phyloP scores from a whole-genome alignment of 1,284 basidiomycete genomes.

The Volvariella volvacea region DNA sequence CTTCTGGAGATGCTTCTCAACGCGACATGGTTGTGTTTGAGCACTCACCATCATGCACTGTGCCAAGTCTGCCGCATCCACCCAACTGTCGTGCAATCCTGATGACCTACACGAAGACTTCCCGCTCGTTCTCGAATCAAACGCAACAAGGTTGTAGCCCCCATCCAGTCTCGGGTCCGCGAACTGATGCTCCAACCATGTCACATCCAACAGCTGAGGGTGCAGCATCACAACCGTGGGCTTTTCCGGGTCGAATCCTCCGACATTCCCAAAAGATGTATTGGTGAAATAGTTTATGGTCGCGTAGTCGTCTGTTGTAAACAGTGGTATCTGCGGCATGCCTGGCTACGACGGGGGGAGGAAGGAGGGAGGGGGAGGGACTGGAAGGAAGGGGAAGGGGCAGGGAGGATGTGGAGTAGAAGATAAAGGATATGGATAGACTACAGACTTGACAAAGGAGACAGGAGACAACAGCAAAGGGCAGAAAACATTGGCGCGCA shows the following conservation, averaged over 20 bases:
- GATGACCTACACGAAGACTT: constrained; percentile 46
- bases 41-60: constrained; percentile 51
- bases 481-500: too few species aligned
- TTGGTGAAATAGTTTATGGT: constrained; percentile 70
- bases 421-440: constrained; percentile 10
- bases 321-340: constrained; percentile 70
- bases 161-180: constrained; percentile 54
- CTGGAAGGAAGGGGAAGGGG: constrained; percentile 5
- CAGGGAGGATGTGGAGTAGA: constrained; percentile 7
- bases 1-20: background rate
- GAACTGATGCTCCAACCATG: constrained; percentile 62
- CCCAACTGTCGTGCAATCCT: constrained; percentile 62
- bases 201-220: constrained; percentile 59
- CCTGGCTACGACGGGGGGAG: constrained; percentile 5
- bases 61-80: constrained; percentile 69
- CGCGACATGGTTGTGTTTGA: too few species aligned
- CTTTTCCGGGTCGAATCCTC: constrained; percentile 57
- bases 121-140: constrained; percentile 69
- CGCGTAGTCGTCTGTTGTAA: constrained; percentile 55
- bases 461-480: too few species aligned
- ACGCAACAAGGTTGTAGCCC: constrained; percentile 62
- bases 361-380: constrained; percentile 7
- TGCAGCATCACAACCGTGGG: constrained; percentile 63
- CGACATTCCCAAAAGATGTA: constrained; percentile 43
- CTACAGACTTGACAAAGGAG: background rate